Percentiles rank a stretch among this genome's conserved stretches.
Conservation (phyloP, 495 filamentous ascomycete species). For the Aspergillus egyptiacus region DNA sequence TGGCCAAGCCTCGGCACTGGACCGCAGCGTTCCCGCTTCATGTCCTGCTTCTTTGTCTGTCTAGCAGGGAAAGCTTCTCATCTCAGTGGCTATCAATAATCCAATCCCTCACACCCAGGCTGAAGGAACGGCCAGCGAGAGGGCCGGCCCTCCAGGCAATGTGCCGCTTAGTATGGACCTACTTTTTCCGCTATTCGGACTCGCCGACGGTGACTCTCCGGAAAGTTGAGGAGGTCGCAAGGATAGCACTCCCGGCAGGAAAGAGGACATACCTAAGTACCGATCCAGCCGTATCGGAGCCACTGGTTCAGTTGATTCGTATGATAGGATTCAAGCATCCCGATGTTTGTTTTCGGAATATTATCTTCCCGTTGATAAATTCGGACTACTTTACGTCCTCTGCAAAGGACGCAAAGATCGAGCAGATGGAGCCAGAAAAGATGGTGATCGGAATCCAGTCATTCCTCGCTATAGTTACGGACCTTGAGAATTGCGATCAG, state of each 20-base stretch:
- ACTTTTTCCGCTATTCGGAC: conserved; percentile 80
- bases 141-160: conserved; percentile 82
- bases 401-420: conserved; percentile 75
- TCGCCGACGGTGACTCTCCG: conserved; percentile 57
- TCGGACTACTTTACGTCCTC: conserved; percentile 71
- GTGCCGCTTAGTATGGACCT: conserved; percentile 92
- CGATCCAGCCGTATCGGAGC: conserved; percentile 76
- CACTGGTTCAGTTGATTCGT: conserved; percentile 84
- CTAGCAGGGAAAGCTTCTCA: conserved; percentile 73
- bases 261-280: conserved; percentile 73
- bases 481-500: conserved; percentile 80
- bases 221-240: conserved; percentile 83
- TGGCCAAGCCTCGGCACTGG: conserved; percentile 90
- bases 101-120: conserved; percentile 62
- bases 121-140: conserved; percentile 77
- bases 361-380: conserved; percentile 93
- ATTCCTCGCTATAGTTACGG: conserved; percentile 86
- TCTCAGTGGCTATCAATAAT: conserved; percentile 80
- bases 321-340: conserved; percentile 93
- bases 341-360: conserved; percentile 82
- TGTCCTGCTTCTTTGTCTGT: conserved; percentile 79
- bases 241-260: conserved; percentile 69
- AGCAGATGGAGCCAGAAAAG: conserved; percentile 90
- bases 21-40: conserved; percentile 76
- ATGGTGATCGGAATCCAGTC: conserved; percentile 94